phyloP scores from a whole-genome alignment of 2,329 filamentous ascomycete genomes.

The Fusarium oligoseptatum region DNA sequence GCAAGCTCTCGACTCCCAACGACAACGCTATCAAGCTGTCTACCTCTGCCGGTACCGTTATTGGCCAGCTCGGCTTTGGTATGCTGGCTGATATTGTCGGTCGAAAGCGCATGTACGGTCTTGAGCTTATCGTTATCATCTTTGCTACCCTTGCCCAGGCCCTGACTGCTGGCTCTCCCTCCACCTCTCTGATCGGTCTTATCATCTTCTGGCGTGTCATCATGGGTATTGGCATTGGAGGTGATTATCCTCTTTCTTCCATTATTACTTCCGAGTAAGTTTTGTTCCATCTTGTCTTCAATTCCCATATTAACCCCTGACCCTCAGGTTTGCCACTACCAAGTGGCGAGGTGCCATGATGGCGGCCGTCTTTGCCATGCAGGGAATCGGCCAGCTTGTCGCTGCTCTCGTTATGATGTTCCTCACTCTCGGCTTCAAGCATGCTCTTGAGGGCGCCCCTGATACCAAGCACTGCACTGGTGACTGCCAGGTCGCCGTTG shows the following conservation, averaged over 20 bases:
- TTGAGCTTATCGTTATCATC: constrained; percentile 85
- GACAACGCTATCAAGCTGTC: constrained; percentile 90
- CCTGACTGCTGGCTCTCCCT: constrained; percentile 72
- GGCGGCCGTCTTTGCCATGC: constrained; percentile 88
- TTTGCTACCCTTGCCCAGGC: constrained; percentile 81
- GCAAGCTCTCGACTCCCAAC: constrained; percentile 73
- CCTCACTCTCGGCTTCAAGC: constrained; percentile 78
- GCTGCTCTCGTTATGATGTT: constrained; percentile 84
- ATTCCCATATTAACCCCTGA: not conserved
- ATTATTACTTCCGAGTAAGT: constrained; percentile 85
- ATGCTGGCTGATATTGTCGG: constrained; percentile 82
- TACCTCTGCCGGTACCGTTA: constrained; percentile 84
- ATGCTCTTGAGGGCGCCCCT: constrained; percentile 66
- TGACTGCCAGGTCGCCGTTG: constrained; percentile 64
- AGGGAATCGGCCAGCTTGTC: constrained; percentile 83
- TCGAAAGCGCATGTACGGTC: constrained; percentile 79
- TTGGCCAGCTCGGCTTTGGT: constrained; percentile 85
- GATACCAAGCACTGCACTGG: constrained; percentile 66
- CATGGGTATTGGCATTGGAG: constrained; percentile 65
- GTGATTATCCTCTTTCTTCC: constrained; percentile 83
- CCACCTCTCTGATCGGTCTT: constrained; percentile 73
- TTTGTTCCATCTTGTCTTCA: not conserved
- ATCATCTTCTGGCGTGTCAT: constrained; percentile 87
- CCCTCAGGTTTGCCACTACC: constrained; percentile 74
- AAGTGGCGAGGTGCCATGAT: constrained; percentile 91